These are phyloP conservation scores for Euphorbia lathyris DNA, from an alignment of 345 rosid genomes.

Conservation along the genomic window DNA sequence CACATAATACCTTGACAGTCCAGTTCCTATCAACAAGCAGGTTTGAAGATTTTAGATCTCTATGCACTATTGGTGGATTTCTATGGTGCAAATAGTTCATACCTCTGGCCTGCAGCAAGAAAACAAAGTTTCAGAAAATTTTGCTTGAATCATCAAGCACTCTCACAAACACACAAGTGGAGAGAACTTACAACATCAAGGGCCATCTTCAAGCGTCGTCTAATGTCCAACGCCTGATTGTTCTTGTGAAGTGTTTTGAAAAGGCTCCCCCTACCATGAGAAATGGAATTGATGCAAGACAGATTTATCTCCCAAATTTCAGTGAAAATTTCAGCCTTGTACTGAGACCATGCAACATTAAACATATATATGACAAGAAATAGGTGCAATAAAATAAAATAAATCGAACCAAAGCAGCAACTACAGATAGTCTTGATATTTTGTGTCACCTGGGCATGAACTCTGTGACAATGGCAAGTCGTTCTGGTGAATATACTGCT, in stretches of 20 bases:
- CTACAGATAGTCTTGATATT: neutral
- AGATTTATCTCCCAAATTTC: neutral
- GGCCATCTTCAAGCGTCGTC: slow-evolving; percentile 74
- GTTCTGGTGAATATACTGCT: slow-evolving; percentile 71
- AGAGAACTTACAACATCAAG: slow-evolving; percentile 69
- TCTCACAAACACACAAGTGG: neutral
- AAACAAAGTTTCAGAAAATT: neutral
- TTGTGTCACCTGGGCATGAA: slow-evolving; percentile 65
- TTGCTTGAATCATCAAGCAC: neutral
- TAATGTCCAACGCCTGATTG: slow-evolving; percentile 64
- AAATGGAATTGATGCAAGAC: slow-evolving; percentile 10
- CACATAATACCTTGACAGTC: slow-evolving; percentile 68
- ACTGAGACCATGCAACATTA: neutral
- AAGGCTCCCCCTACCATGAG: slow-evolving; percentile 77
- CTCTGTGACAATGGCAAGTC: slow-evolving; percentile 79
- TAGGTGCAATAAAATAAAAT: neutral
- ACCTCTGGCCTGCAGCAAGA: slow-evolving; percentile 71
- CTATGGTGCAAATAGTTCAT: slow-evolving; percentile 92
- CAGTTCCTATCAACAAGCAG: slow-evolving; percentile 84
- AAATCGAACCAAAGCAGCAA: neutral
- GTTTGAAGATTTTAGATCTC: slow-evolving; percentile 90
- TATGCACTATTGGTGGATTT: slow-evolving; percentile 82
- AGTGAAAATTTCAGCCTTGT: neutral
- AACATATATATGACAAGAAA: neutral
- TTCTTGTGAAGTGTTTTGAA: slow-evolving; percentile 78